Conservation (phyloP, 768 basidiomycete genomes). For the Podaxis carcinomalis region DNA sequence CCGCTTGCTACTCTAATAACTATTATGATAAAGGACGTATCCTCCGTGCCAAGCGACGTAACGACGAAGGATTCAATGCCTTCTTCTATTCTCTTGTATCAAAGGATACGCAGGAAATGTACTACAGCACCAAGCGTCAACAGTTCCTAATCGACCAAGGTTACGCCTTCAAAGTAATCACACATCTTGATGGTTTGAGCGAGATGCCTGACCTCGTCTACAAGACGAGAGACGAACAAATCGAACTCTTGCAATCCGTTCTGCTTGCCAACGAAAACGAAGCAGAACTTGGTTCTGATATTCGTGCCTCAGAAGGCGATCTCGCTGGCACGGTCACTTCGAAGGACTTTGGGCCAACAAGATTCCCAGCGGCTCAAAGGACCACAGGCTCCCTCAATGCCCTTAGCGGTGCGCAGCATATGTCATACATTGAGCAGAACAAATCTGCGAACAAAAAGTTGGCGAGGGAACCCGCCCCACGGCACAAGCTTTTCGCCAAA, state of each 20-base stretch:
- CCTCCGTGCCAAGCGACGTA: conserved; percentile 92
- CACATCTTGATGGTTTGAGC: conserved; percentile 91
- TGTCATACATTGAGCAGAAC: conserved; percentile 92
- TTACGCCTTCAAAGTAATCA: conserved; percentile 99
- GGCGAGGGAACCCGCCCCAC: conserved; percentile 46
- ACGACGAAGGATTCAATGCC: conserved; percentile 99
- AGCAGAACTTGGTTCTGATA: conserved; percentile 83
- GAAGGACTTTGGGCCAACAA: conserved; percentile 79
- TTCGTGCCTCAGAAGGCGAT: conserved; percentile 80
- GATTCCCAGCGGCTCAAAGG: conserved; percentile 65
- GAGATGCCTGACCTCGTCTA: conserved; percentile 86
- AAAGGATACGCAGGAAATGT: conserved; percentile 99
- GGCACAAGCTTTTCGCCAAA: conserved; percentile 80
- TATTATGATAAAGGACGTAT: conserved; percentile 68
- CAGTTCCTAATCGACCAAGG: conserved; percentile 99
- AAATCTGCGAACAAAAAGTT: conserved; percentile 85
- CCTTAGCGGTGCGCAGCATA: conserved; percentile 84
- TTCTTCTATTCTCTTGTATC: conserved; percentile 99
- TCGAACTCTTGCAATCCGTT: conserved; percentile 92
- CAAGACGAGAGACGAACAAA: conserved; percentile 87
- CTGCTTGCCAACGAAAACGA: conserved; percentile 87
- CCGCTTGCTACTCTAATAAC: conserved; percentile 6
- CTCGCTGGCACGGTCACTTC: conserved; percentile 82
- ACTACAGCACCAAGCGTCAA: conserved; percentile 97
- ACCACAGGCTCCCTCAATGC: conserved; percentile 80